Conservation (phyloP, 2,329 filamentous ascomycete species). For the Paramyrothecium roridum region DNA sequence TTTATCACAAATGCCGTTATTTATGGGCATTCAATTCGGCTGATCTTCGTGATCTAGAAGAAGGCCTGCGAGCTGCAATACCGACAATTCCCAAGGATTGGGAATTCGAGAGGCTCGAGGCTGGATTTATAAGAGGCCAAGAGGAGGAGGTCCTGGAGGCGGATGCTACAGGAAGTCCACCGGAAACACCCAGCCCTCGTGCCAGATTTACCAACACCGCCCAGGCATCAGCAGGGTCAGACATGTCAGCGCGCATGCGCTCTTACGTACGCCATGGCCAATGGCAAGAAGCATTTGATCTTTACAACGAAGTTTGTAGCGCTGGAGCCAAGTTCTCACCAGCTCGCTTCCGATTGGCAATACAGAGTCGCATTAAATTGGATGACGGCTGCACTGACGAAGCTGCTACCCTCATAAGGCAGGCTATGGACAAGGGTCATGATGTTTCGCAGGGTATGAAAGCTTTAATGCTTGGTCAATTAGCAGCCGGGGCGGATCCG, state of each 20-base stretch:
- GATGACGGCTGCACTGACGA: constrained; percentile 19
- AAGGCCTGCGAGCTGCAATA: constrained; percentile 19
- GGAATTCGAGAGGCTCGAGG: constrained; percentile 4
- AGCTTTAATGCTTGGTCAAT: constrained; percentile 32
- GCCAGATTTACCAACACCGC: no score
- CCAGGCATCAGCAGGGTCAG: no score
- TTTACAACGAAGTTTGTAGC: constrained; percentile 32
- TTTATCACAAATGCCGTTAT: constrained; percentile 24
- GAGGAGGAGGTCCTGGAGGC: no score
- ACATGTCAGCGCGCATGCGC: no score
- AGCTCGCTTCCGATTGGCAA: constrained; percentile 43
- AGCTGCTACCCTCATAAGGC: constrained; percentile 28
- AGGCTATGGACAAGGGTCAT: constrained; percentile 34
- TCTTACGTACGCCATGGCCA: not conserved
- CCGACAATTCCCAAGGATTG: constrained; percentile 17
- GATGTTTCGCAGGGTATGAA: constrained; percentile 38
- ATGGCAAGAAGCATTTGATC: constrained; percentile 22
- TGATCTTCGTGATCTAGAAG: constrained; percentile 19
- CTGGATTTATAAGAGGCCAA: no score
- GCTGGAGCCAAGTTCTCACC: constrained; percentile 29
- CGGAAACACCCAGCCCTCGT: no score
- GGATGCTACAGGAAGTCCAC: no score
- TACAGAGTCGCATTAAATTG: constrained; percentile 36
- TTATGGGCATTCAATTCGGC: constrained; percentile 26
- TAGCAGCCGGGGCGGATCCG: constrained; percentile 28